Conservation (phyloP, 1,284 basidiomycete species). For the Trametes pubescens region DNA sequence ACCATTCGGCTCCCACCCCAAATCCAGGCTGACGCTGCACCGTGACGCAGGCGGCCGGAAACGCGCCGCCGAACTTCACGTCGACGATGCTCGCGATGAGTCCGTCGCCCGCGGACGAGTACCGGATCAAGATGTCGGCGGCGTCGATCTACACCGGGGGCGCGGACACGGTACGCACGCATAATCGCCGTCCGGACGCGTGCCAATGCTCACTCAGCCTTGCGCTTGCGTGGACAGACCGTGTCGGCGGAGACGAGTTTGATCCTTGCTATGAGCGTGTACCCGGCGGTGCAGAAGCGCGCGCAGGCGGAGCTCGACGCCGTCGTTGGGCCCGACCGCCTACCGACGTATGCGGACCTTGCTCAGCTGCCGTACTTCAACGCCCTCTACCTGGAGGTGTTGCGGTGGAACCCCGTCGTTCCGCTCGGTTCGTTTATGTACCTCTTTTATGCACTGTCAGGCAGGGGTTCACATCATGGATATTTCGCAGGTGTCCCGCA, state of each 20-base stretch:
- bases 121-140: slow-evolving; percentile 40
- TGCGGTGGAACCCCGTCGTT: slow-evolving; percentile 40
- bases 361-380: slow-evolving; percentile 42
- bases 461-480: not conserved
- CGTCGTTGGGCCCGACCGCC: slow-evolving; percentile 39
- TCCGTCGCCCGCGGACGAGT: slow-evolving; percentile 32
- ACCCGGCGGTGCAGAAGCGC: slow-evolving; percentile 41
- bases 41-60: slow-evolving; percentile 17
- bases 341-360: slow-evolving; percentile 42
- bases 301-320: slow-evolving; percentile 44
- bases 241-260: slow-evolving; percentile 38
- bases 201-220: not conserved
- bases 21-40: not conserved
- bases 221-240: slow-evolving; percentile 27
- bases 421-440: slow-evolving; percentile 36
- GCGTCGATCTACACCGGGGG: slow-evolving; percentile 41
- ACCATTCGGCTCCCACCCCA: not conserved
- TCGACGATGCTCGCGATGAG: slow-evolving; percentile 27
- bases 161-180: slow-evolving; percentile 37
- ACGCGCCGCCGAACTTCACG: slow-evolving; percentile 24
- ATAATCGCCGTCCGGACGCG: not conserved
- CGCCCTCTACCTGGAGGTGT: slow-evolving; percentile 41
- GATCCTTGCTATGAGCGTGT: slow-evolving; percentile 41
- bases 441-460: too few relatives aligned
- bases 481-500: slow-evolving; percentile 33